Evolutionary conservation across 345 rosid species (phyloP), one percentile per base, ranked within the genome.

Genomic region (Eucalyptus erythrocorys): DNA sequence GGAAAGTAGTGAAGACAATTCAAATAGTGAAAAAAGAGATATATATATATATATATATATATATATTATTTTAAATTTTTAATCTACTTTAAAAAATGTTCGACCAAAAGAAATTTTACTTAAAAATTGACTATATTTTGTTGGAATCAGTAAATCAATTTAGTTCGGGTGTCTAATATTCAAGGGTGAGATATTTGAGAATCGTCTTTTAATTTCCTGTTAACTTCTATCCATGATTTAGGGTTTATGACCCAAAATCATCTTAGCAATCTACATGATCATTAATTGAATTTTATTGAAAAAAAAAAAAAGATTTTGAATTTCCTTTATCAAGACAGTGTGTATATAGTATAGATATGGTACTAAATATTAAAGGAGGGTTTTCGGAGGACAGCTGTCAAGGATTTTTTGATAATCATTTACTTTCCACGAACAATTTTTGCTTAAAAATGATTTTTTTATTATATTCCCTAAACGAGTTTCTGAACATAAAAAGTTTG

Each of bases 401-500:
- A 51, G 55, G 55, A 24, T 51, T 51, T 51, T 50, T 50, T 50
- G 3, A 19, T 51, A 51, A 51, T 10, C 10, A 51, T 51, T 19
- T 4, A 51, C 0, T 51, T 51, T 51, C 2, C 57, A 7, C 24
- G 19, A 19, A 19, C 10, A 51, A 51, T 19, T 8, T 51, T 51
- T 51, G 2, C 57, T 51, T 51, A 7, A 8, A 51, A 51, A 51
- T 51, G 24, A 51, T 7, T 19, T 51, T 51, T 51, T 51, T 3
- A 19, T 51, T 51, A 0, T 19, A 0, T 51, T 51, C 10, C 24
- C 0, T 51, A 19, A 2, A 51, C 9, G 4, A 51, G 24, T 51
- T 51, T 51, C 0, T 17, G 0, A 51, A 2, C 10, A 51, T 51
- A 51, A 51, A 7, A 19, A 0, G 26, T 19, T 51, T 51, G 24